These are phyloP conservation scores for Colletotrichum brevisporum DNA, from an alignment of 2,329 filamentous ascomycete genomes.

Conservation along the genomic window DNA sequence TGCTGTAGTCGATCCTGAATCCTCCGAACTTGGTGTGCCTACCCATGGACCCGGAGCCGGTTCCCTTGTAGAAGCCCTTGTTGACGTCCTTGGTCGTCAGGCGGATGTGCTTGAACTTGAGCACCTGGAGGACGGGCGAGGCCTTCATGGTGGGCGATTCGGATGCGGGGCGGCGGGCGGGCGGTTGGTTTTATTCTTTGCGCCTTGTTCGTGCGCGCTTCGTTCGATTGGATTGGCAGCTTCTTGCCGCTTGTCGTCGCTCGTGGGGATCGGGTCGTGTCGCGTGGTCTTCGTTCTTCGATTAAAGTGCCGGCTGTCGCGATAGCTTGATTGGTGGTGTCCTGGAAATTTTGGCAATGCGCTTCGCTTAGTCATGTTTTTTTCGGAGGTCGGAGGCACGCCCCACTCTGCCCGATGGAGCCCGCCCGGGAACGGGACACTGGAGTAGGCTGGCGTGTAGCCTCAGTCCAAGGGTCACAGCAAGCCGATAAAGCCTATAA, in stretches of 20 bases:
- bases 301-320: not conserved
- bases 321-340: not conserved
- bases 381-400: not conserved
- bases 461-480: too few relatives aligned
- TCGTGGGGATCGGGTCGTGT: not conserved
- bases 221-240: not conserved
- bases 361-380: slow-evolving; percentile 35
- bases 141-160: slow-evolving; percentile 70
- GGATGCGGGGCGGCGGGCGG: not conserved
- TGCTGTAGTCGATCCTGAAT: slow-evolving; percentile 86
- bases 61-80: slow-evolving; percentile 98
- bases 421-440: too few relatives aligned
- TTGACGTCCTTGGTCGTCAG: slow-evolving; percentile 95
- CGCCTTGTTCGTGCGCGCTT: not conserved
- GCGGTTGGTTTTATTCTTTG: not conserved
- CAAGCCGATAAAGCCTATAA: too few relatives aligned
- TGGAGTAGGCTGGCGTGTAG: too few relatives aligned
- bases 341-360: slow-evolving; percentile 41
- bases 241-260: not conserved
- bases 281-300: not conserved
- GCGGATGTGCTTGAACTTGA: slow-evolving; percentile 79
- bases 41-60: slow-evolving; percentile 89
- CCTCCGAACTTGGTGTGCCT: slow-evolving; percentile 85
- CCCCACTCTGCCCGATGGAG: too few relatives aligned
- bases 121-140: slow-evolving; percentile 75